A percentile compares a stretch with the other conserved stretches of the same genome.
Conservation (phyloP, 345 rosid genomes). For the Moricandia arvensis region DNA sequence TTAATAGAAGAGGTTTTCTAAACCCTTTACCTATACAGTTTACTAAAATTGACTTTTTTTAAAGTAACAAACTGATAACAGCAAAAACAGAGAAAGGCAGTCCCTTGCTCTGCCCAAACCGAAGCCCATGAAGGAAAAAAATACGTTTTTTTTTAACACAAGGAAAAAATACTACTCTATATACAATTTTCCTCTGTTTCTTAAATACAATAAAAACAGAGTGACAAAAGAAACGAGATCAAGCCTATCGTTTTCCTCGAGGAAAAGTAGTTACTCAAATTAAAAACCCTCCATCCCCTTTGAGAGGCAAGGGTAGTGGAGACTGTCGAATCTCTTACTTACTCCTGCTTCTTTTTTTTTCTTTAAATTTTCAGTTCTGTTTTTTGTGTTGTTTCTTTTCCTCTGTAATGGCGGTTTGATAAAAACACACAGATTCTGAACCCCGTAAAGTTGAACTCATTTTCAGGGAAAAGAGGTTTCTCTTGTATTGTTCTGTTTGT, state of each 20-base stretch:
- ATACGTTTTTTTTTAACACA: no score
- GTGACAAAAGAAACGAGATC: conserved; percentile 27
- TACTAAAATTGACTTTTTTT: no score
- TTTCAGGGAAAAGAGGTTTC: background rate
- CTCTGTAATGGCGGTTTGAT: conserved; percentile 37
- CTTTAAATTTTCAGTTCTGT: background rate
- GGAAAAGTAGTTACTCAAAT: background rate
- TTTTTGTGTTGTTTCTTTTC: background rate
- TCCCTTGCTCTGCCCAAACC: conserved; percentile 40
- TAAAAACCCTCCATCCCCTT: background rate
- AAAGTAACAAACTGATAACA: no score
- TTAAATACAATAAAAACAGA: conserved; percentile 28
- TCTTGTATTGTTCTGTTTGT: background rate
- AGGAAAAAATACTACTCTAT: no score
- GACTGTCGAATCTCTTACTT: conserved; percentile 39
- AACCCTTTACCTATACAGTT: no score
- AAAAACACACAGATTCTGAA: conserved; percentile 11
- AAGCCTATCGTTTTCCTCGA: conserved; percentile 30
- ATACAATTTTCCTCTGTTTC: conserved; percentile 32
- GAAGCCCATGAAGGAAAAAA: conserved; percentile 12
- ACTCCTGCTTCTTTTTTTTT: conserved; percentile 1
- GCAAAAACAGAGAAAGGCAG: background rate
- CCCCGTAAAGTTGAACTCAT: conserved; percentile 1
- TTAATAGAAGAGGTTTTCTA: no score
- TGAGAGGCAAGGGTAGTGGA: background rate